A percentile compares a stretch with the other conserved stretches of the same genome.
Conservation (phyloP, 1,139 yeast species). For the Geotrichum reessii region DNA sequence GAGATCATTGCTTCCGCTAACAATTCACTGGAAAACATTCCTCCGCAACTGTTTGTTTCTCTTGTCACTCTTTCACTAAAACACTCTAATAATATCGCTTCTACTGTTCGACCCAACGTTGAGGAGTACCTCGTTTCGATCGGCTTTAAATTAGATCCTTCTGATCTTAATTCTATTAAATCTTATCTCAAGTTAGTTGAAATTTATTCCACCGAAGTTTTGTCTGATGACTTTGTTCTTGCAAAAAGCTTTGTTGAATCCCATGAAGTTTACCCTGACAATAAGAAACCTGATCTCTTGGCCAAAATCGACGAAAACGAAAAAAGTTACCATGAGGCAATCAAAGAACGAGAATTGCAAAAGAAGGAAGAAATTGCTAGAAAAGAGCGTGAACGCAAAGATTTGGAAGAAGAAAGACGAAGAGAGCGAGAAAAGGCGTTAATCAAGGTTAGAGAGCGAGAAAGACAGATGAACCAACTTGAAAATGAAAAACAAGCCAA, state of each 20-base stretch:
- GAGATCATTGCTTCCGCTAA: conserved; percentile 6
- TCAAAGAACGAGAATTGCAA: background rate
- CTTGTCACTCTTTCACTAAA: conserved; percentile 4
- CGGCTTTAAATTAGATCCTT: background rate
- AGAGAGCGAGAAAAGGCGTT: background rate
- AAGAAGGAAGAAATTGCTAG: background rate
- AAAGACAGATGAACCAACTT: background rate
- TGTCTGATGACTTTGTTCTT: conserved; percentile 7
- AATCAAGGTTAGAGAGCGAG: background rate
- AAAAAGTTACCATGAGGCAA: background rate
- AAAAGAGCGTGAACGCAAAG: background rate
- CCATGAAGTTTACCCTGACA: conserved; percentile 7
- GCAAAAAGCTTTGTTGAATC: conserved; percentile 4
- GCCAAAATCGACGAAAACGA: conserved; percentile 2
- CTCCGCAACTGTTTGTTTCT: conserved; percentile 10
- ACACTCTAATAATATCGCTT: conserved; percentile 7
- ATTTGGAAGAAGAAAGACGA: background rate
- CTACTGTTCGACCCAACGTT: conserved; percentile 1
- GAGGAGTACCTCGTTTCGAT: conserved; percentile 5
- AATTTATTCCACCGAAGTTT: conserved; percentile 5
- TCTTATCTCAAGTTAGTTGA: conserved; percentile 8
- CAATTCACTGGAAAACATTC: conserved; percentile 2
- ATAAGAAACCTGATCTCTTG: background rate
- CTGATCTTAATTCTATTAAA: background rate
- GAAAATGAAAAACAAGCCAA: background rate